A percentile compares a stretch with the other conserved stretches of the same genome.
Conservation (phyloP, 1,284 basidiomycete genomes). For the Melampsora larici-populina region DNA sequence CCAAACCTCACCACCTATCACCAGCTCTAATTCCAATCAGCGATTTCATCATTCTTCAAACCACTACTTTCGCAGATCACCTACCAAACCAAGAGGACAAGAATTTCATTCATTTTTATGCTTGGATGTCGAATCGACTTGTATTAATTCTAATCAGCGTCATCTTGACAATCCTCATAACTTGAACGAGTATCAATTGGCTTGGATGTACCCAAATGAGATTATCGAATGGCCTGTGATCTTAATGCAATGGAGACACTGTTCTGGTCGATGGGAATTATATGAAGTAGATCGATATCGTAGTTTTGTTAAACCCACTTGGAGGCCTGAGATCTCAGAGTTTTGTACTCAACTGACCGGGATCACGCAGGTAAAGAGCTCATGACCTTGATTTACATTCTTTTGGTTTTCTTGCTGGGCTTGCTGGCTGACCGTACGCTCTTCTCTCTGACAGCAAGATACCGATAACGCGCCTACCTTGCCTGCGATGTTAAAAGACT, state of each 20-base stretch:
- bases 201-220: constrained; percentile 38
- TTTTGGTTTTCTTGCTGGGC: neutral
- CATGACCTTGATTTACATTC: neutral
- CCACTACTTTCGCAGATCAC: neutral
- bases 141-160: constrained; percentile 29
- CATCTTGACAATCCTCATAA: constrained; percentile 19
- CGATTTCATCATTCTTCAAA: neutral
- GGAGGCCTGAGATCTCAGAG: constrained; percentile 71
- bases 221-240: constrained; percentile 42
- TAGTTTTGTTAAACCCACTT: constrained; percentile 80
- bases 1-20: neutral
- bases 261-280: constrained; percentile 54
- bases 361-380: constrained; percentile 70
- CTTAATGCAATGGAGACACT: constrained; percentile 44
- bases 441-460: constrained; percentile 61
- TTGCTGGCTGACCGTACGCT: too few relatives aligned
- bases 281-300: constrained; percentile 75
- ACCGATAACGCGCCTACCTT: constrained; percentile 76
- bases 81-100: constrained; percentile 1
- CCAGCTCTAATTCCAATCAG: neutral
- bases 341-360: constrained; percentile 87
- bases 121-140: constrained; percentile 38
- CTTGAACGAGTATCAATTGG: constrained; percentile 20
- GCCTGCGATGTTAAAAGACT: constrained; percentile 64
- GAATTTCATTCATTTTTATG: constrained; percentile 36